These are phyloP conservation scores for Colletotrichum graminicola DNA, from an alignment of 2,329 filamentous ascomycete species.

Conservation along the genomic window DNA sequence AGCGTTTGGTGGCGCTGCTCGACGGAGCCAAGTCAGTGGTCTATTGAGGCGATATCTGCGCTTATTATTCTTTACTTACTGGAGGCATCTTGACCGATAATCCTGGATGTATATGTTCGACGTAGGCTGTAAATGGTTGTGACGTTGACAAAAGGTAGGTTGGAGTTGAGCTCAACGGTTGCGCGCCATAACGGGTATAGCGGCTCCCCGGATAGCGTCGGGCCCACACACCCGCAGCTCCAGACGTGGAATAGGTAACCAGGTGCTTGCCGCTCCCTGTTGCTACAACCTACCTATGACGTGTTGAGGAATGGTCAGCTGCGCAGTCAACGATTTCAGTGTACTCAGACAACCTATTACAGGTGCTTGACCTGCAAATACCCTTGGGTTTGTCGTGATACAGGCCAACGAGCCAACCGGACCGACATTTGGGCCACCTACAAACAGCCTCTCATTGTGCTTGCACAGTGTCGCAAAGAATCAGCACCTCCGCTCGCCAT, in stretches of 20 bases:
- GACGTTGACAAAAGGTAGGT: background rate
- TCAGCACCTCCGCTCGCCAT: constrained; percentile 10
- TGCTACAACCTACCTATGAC: constrained; percentile 38
- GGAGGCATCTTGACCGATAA: constrained; percentile 62
- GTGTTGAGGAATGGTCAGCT: constrained; percentile 30
- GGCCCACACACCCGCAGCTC: background rate
- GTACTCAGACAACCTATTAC: background rate
- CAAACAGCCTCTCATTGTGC: background rate
- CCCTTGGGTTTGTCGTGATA: background rate
- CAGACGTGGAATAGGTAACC: background rate
- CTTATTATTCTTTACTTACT: constrained; percentile 58
- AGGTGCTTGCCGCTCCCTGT: background rate
- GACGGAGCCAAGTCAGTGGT: constrained; percentile 8
- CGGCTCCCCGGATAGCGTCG: background rate
- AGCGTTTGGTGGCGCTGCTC: constrained; percentile 67
- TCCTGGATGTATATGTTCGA: background rate
- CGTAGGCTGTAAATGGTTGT: background rate
- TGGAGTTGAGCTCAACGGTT: background rate
- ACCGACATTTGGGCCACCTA: background rate
- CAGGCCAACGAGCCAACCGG: background rate
- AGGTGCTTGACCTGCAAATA: background rate
- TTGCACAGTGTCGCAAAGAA: background rate
- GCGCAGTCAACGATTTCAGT: background rate
- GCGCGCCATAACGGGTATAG: background rate
- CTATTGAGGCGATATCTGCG: constrained; percentile 1